Evolutionary conservation across 257 asterid genomes (phyloP), one percentile per base, ranked within the genome.

Genomic region (Salvia splendens): DNA sequence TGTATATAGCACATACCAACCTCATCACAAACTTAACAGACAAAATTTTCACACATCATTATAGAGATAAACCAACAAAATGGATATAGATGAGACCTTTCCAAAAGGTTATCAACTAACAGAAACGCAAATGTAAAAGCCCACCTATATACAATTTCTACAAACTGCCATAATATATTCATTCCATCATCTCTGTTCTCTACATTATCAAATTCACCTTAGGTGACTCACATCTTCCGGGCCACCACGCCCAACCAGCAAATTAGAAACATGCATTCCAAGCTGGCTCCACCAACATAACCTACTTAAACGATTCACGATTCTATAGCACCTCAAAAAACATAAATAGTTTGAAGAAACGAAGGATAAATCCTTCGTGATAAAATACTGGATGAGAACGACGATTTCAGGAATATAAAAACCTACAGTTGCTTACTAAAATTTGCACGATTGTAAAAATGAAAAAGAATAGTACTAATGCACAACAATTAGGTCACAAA

Each of bases 371-470:
- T n/a, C 17, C 63, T 45, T 15, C 35, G 17, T 45, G 65, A 12
- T 57, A 71, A 47, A 40, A 12, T 42, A 69, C 56, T 32, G 8
- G 45, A 55, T 33, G 79, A 20, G 72, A 24, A 47, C 41, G 6
- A 38, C 51, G 57, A 49, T 5, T 35, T 54, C 45, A 40, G 36
- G 61, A 55, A 55, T 40, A 12, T 38, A 4, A 4, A 42, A 58
- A 24, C 62, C 67, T 36, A 46, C 11, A 2, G 30, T 45, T 60
- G 33, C 16, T 32, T 40, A 40, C 56, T 35, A 66, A 28, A 65
- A 47, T 8, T 32, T 12, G n/a, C 35, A 52, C 5, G 71, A 64
- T 63, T 36, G 12, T 8, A 14, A 41, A 12, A 35, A 6, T 5
- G 0, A 5, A 0, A 3, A 33, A 3, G 0, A 3, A 33, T n/a